These are phyloP conservation scores for Echria macrotheca DNA, from an alignment of 495 filamentous ascomycete genomes.

Conservation along the genomic window DNA sequence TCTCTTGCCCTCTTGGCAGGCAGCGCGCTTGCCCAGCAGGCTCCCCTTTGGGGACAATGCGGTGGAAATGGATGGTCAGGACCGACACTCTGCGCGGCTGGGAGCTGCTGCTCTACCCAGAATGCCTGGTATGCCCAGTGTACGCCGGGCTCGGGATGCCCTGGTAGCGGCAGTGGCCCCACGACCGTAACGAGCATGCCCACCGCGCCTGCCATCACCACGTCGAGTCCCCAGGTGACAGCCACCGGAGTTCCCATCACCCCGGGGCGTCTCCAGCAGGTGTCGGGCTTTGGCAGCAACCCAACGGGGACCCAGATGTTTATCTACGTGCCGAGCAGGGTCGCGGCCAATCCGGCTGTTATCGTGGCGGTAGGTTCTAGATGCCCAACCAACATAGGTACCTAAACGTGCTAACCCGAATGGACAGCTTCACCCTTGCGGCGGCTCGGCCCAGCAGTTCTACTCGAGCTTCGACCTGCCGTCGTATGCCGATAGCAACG, in stretches of 20 bases:
- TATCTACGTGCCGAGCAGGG: conserved; percentile 48
- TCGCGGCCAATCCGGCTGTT: conserved; percentile 44
- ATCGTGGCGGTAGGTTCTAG: conserved; percentile 35
- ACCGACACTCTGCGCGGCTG: background rate
- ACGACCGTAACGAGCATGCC: background rate
- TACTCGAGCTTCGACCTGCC: conserved; percentile 16
- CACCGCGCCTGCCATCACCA: background rate
- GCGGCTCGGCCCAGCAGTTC: conserved; percentile 21
- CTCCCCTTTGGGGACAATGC: conserved; percentile 2
- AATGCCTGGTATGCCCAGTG: conserved; percentile 2
- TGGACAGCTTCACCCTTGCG: conserved; percentile 42
- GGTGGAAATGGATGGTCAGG: conserved; percentile 2
- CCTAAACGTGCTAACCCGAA: background rate
- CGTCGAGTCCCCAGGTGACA: background rate
- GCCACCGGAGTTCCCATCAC: background rate
- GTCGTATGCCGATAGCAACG: conserved; percentile 35
- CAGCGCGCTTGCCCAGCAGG: background rate
- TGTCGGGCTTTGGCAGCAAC: conserved; percentile 36
- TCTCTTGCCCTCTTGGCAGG: conserved; percentile 2
- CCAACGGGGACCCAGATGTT: conserved; percentile 46
- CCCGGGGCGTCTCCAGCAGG: conserved; percentile 15
- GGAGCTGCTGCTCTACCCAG: conserved; percentile 2
- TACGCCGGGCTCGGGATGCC: conserved; percentile 1
- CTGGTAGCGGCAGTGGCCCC: background rate
- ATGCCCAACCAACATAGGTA: background rate